Percentiles rank a stretch among this genome's conserved stretches.
Evolutionary conservation across 2,329 filamentous ascomycete genomes (phyloP).

Genomic region (Nothophaeocryptopus gaeumannii): DNA sequence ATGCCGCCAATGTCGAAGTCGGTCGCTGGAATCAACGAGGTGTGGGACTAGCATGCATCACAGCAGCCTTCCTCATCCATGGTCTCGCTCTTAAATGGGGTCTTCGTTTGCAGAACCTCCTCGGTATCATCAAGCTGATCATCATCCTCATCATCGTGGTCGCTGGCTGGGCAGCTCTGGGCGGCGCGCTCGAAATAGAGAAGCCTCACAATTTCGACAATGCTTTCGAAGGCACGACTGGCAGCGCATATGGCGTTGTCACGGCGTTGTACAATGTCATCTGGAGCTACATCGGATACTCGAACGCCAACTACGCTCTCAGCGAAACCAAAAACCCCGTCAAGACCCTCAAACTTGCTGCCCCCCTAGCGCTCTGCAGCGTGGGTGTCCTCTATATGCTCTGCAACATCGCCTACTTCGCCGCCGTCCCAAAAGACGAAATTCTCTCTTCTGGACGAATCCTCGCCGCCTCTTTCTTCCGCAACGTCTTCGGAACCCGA

Average conservation of each 20-base stretch:
- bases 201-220: slow-evolving; percentile 63
- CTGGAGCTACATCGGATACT: slow-evolving; percentile 67
- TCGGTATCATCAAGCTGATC: slow-evolving; percentile 64
- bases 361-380: slow-evolving; percentile 36
- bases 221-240: slow-evolving; percentile 64
- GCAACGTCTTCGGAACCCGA: slow-evolving; percentile 56
- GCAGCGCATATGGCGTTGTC: slow-evolving; percentile 65
- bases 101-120: slow-evolving; percentile 63
- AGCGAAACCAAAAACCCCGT: slow-evolving; percentile 43
- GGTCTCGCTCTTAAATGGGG: slow-evolving; percentile 64
- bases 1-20: slow-evolving; percentile 62
- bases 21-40: slow-evolving; percentile 66
- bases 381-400: slow-evolving; percentile 27
- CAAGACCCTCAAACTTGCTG: slow-evolving; percentile 37
- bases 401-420: slow-evolving; percentile 35
- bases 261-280: slow-evolving; percentile 70
- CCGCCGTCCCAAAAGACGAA: slow-evolving; percentile 30
- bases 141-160: slow-evolving; percentile 63
- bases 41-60: slow-evolving; percentile 65
- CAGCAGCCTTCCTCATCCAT: slow-evolving; percentile 63
- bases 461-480: slow-evolving; percentile 31
- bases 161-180: slow-evolving; percentile 58
- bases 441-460: slow-evolving; percentile 19
- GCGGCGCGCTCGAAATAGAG: slow-evolving; percentile 58
- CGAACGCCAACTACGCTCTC: slow-evolving; percentile 59